phyloP scores from a whole-genome alignment of 1,139 yeast species.

The Arxiozyma bovina region DNA sequence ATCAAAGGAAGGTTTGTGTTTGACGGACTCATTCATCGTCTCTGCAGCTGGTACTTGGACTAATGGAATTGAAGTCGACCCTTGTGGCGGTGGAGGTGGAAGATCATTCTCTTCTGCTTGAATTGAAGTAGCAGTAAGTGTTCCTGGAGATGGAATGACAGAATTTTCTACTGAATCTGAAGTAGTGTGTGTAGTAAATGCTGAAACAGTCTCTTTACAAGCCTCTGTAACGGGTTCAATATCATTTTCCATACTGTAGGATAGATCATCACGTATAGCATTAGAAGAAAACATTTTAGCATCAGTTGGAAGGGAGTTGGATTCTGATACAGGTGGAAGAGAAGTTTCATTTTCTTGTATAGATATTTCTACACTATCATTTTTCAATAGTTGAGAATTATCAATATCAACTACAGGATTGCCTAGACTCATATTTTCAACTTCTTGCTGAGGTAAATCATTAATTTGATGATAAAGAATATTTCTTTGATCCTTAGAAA shows the following conservation, averaged over 20 bases:
- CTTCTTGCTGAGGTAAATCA: not conserved
- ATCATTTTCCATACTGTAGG: not conserved
- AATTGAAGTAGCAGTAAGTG: too few species aligned
- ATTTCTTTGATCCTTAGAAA: not conserved
- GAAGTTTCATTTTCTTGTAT: not conserved
- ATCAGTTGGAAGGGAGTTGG: not conserved
- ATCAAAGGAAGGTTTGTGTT: not conserved
- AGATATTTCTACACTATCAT: not conserved
- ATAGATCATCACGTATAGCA: too few species aligned
- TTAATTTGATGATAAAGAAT: not conserved
- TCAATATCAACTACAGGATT: not conserved
- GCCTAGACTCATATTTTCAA: too few species aligned
- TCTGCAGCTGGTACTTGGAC: not conserved
- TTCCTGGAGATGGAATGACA: too few species aligned
- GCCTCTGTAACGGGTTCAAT: not conserved
- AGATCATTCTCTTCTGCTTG: too few species aligned
- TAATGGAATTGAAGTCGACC: not conserved
- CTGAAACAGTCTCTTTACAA: too few species aligned
- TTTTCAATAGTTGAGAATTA: not conserved
- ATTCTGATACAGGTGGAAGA: not conserved
- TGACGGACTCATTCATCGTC: not conserved
- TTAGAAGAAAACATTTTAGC: not conserved
- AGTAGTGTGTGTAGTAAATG: too few species aligned
- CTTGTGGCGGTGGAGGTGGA: not conserved
- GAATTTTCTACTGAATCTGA: too few species aligned